Evolutionary conservation across 2,329 filamentous ascomycete genomes (phyloP).

Genomic region (Penicillium sclerotiorum): DNA sequence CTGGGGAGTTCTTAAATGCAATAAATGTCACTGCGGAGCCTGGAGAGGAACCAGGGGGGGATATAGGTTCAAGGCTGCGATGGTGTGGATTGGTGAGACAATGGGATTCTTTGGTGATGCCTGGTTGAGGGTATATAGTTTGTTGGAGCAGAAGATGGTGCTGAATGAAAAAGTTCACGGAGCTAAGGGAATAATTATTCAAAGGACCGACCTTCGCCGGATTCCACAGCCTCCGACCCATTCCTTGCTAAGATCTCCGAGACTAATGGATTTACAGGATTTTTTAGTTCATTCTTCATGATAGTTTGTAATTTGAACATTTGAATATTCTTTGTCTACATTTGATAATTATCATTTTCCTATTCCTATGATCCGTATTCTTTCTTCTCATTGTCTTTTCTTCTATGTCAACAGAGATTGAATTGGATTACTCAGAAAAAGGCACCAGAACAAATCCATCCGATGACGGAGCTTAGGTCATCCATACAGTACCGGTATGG

Average conservation of each 20-base stretch:
- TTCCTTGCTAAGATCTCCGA: slow-evolving; percentile 7
- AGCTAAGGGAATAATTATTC: slow-evolving; percentile 17
- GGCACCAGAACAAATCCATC: slow-evolving; percentile 13
- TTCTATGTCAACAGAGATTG: too few species aligned
- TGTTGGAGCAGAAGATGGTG: too few species aligned
- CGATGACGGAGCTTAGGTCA: slow-evolving; percentile 27
- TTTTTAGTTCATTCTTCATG: neutral
- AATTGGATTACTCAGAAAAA: slow-evolving; percentile 15
- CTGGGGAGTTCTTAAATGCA: neutral
- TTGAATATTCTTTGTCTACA: neutral
- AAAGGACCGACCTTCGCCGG: slow-evolving; percentile 18
- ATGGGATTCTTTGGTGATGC: neutral
- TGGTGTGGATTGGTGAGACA: neutral
- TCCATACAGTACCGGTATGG: slow-evolving; percentile 4
- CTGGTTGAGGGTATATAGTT: too few species aligned
- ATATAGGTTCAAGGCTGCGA: neutral
- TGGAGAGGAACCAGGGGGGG: slow-evolving; percentile 4
- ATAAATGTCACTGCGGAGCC: slow-evolving; percentile 7
- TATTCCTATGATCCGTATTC: neutral
- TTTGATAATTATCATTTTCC: neutral
- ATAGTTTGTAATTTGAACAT: too few species aligned
- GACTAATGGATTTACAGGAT: neutral
- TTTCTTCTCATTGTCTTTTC: neutral
- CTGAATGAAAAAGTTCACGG: too few species aligned
- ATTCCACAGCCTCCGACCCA: slow-evolving; percentile 15